phyloP scores from a whole-genome alignment of 441 rosid species.

The Eruca vesicaria region DNA sequence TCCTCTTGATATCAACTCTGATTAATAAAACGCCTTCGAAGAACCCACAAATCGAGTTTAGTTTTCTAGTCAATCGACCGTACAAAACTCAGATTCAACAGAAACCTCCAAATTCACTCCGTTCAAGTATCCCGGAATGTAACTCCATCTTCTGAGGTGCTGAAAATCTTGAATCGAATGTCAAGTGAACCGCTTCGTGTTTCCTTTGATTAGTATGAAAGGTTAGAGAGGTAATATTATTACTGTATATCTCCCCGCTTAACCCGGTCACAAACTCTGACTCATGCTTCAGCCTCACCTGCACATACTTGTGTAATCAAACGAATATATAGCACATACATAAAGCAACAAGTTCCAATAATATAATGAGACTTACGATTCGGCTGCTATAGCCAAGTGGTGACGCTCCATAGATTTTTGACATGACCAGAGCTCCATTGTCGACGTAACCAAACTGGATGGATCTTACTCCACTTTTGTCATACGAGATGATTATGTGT shows the following conservation, averaged over 20 bases:
- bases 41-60: too few relatives aligned
- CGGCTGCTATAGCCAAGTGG: neutral
- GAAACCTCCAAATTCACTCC: neutral
- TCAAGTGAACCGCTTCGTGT: neutral
- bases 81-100: too few relatives aligned
- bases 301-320: neutral
- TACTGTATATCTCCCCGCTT: accelerated
- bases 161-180: neutral
- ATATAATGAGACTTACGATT: neutral
- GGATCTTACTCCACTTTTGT: too few relatives aligned
- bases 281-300: conserved; percentile 12
- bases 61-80: too few relatives aligned
- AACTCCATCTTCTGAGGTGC: neutral
- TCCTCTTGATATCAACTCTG: too few relatives aligned
- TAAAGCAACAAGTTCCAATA: neutral
- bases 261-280: conserved; percentile 14
- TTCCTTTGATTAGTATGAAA: conserved; percentile 5
- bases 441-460: too few relatives aligned
- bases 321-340: neutral
- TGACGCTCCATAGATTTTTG: too few relatives aligned
- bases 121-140: neutral
- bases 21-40: too few relatives aligned
- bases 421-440: too few relatives aligned
- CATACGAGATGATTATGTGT: too few relatives aligned
- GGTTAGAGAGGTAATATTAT: neutral